A percentile compares a stretch with the other conserved stretches of the same genome.
Evolutionary conservation across 345 rosid genomes (phyloP).

Genomic region (Gossypium herbaceum): DNA sequence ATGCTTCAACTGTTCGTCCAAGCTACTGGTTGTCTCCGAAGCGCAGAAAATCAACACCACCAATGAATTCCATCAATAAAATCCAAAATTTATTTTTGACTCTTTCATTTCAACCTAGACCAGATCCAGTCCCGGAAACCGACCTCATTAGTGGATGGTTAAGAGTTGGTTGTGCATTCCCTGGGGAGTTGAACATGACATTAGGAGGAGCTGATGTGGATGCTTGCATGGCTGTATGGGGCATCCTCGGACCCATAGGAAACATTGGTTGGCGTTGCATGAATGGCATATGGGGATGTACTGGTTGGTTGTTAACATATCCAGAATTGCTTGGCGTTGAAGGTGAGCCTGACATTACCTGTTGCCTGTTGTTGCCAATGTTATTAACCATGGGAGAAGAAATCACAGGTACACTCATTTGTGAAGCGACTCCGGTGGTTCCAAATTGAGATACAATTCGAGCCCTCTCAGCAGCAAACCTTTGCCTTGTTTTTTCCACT

Average conservation of each 20-base stretch:
- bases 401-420: slow-evolving; percentile 42
- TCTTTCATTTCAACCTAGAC: slow-evolving; percentile 43
- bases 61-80: slow-evolving; percentile 4
- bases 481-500: slow-evolving; percentile 89
- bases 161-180: slow-evolving; percentile 48
- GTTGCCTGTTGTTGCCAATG: slow-evolving; percentile 46
- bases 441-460: slow-evolving; percentile 64
- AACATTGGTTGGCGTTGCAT: slow-evolving; percentile 71
- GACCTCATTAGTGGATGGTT: slow-evolving; percentile 70
- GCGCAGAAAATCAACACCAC: slow-evolving; percentile 9
- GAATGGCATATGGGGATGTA: slow-evolving; percentile 70
- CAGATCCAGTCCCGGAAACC: slow-evolving; percentile 55
- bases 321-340: slow-evolving; percentile 64
- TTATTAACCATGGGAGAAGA: slow-evolving; percentile 48
- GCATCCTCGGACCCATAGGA: slow-evolving; percentile 70
- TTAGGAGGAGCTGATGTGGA: slow-evolving; percentile 36
- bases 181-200: slow-evolving; percentile 44
- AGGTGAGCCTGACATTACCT: slow-evolving; percentile 46
- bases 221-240: slow-evolving; percentile 63
- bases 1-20: slow-evolving; percentile 3
- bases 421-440: slow-evolving; percentile 52
- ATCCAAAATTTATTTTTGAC: not conserved
- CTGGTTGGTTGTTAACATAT: slow-evolving; percentile 43
- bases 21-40: not conserved
- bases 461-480: slow-evolving; percentile 66